Conservation (phyloP, 768 basidiomycete genomes). For the Trametes maxima region DNA sequence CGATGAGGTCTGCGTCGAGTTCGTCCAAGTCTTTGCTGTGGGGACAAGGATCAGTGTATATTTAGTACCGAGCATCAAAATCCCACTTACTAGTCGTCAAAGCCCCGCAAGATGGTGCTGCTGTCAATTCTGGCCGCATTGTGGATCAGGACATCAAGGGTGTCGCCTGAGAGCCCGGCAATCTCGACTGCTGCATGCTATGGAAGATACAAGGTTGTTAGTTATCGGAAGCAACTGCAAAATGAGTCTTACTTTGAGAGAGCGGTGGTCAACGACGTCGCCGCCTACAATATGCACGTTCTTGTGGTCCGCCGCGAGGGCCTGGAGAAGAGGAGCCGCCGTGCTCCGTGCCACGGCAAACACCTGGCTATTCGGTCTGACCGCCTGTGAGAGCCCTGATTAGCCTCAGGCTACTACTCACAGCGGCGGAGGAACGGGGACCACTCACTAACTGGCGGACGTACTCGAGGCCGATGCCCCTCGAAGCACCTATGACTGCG, state of each 20-base stretch:
- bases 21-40: conserved; percentile 3
- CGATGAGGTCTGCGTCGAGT: conserved; percentile 12
- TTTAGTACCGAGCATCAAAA: neutral
- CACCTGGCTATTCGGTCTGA: too few species aligned
- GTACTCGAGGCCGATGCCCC: conserved; percentile 24
- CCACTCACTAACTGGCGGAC: conserved; percentile 6
- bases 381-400: too few species aligned
- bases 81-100: conserved; percentile 10
- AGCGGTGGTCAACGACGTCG: conserved; percentile 37
- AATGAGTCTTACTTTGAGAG: conserved; percentile 33
- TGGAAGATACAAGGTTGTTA: too few species aligned
- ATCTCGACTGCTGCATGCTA: too few species aligned
- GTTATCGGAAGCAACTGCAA: too few species aligned
- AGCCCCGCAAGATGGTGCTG: neutral
- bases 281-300: conserved; percentile 40
- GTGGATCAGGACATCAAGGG: neutral
- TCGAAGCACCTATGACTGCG: conserved; percentile 25
- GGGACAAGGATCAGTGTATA: neutral
- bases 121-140: conserved; percentile 1
- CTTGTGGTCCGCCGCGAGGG: conserved; percentile 10
- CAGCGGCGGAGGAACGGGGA: too few species aligned
- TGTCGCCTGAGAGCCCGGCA: too few species aligned
- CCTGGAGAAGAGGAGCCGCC: neutral
- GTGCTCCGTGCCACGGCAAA: too few species aligned
- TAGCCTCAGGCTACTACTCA: too few species aligned